Evolutionary conservation across 352 stramenopile species (phyloP), one percentile per base, ranked within the genome.

Genomic region (Phytophthora pisi): DNA sequence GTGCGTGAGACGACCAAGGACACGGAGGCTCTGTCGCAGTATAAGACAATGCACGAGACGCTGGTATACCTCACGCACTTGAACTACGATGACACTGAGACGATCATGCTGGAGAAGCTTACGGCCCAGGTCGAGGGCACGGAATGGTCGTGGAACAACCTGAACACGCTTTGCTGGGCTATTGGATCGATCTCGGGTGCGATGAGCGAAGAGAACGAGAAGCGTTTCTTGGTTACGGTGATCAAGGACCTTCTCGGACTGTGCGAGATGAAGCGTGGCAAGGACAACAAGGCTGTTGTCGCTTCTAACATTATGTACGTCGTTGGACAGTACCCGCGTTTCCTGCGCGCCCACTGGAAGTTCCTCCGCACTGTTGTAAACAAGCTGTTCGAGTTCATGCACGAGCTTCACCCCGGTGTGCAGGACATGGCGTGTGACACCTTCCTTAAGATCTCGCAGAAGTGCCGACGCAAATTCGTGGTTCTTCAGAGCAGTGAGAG

Each of bases 261-360:
- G 43, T 99, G 96, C 57, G 97, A 99, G 75, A 94, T 98, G 79
- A 99, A 99, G 84, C 88, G 93, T 36, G 97, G 97, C 34, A 99
- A 99, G 77, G 98, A 99, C 78, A 99, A 99, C 88, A 99, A 99
- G 79, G 98, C 98, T 16, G 97, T 99, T 6, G 90, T 99, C 38
- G 98, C 98, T 4, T 98, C 92, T 61, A 99, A 99, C 78, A 99
- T 99, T 70, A 99, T 99, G 97, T 99, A 99, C 74, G 98, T 99
- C 23, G 98, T 99, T 24, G 98, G 98, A 3, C 98, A 99, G 83
- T 99, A 99, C 79, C 98, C 98, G 43, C 96, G 98, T 2, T 99
- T 99, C 77, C 75, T 99, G 36, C 97, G 97, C 55, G 95, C 95
- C 8, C 98, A 99, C 81, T 99, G 98, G 98, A 99, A 99, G 82